These are phyloP conservation scores for Scleroderma citrinum DNA, from an alignment of 768 basidiomycete species.

Conservation along the genomic window DNA sequence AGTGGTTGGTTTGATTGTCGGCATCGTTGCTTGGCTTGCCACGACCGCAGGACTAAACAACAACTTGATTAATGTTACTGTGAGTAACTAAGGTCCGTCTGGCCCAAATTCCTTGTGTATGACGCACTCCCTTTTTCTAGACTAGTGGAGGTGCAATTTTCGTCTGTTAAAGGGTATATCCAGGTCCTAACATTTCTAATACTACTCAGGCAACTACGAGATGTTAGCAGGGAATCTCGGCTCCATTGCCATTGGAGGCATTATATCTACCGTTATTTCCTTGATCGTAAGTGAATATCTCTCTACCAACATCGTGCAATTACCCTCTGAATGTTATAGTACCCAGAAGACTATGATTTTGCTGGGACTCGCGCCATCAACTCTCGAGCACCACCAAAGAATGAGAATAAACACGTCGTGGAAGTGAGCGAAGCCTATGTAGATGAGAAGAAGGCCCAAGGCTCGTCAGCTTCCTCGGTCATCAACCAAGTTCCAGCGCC, in stretches of 20 bases:
- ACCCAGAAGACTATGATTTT: constrained; percentile 83
- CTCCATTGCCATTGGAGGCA: constrained; percentile 74
- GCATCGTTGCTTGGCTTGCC: constrained; percentile 80
- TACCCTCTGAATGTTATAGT: constrained; percentile 32
- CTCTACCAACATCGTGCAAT: background rate
- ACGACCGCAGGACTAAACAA: constrained; percentile 67
- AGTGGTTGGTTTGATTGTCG: constrained; percentile 60
- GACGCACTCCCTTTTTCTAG: constrained; percentile 16
- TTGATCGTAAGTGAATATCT: constrained; percentile 43
- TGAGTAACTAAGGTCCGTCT: constrained; percentile 25
- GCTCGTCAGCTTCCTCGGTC: constrained; percentile 30
- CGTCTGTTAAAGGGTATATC: constrained; percentile 4
- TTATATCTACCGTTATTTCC: constrained; percentile 63
- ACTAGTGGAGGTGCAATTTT: constrained; percentile 47
- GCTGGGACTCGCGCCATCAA: constrained; percentile 76
- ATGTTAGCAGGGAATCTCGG: constrained; percentile 93
- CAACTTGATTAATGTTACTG: constrained; percentile 64
- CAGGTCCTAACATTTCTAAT: background rate
- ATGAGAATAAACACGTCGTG: constrained; percentile 9
- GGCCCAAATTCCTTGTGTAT: constrained; percentile 1
- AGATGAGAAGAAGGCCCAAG: constrained; percentile 33
- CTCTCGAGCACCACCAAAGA: constrained; percentile 12
- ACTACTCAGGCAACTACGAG: constrained; percentile 39
- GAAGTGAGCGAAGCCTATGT: constrained; percentile 26
- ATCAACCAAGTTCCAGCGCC: constrained; percentile 33